Conservation (phyloP, 495 filamentous ascomycete genomes). For the Aspergillus ostianus region DNA sequence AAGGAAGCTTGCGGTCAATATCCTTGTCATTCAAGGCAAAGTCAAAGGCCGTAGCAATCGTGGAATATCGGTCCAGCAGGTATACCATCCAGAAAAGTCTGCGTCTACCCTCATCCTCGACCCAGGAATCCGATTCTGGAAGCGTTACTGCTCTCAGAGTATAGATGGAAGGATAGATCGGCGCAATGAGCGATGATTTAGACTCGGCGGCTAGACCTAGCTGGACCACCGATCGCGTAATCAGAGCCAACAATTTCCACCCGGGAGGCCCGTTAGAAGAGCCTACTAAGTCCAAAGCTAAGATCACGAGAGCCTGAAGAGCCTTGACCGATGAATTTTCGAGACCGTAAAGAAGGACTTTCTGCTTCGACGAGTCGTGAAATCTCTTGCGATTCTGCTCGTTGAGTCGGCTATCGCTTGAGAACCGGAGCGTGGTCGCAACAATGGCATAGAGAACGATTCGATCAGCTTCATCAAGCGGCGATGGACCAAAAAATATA, state of each 20-base stretch:
- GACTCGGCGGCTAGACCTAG: constrained; percentile 77
- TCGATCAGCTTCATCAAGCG: constrained; percentile 74
- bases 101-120: constrained; percentile 81
- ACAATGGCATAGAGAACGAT: constrained; percentile 85
- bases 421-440: constrained; percentile 80
- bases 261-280: constrained; percentile 80
- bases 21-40: constrained; percentile 85
- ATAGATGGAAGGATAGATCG: constrained; percentile 77
- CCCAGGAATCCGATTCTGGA: constrained; percentile 77
- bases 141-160: constrained; percentile 78
- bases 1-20: constrained; percentile 82
- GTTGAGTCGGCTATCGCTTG: constrained; percentile 67
- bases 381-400: constrained; percentile 68
- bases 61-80: constrained; percentile 82
- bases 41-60: constrained; percentile 84
- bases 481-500: constrained; percentile 72
- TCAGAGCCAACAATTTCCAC: constrained; percentile 86
- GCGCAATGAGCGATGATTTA: constrained; percentile 69
- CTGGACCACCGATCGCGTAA: constrained; percentile 82
- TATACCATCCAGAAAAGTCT: constrained; percentile 94
- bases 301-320: constrained; percentile 78
- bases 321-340: constrained; percentile 87
- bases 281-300: constrained; percentile 75
- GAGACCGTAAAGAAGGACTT: constrained; percentile 77
- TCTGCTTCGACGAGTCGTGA: constrained; percentile 77